phyloP scores from a whole-genome alignment of 2,329 filamentous ascomycete species.

The Paecilomyces variotii region DNA sequence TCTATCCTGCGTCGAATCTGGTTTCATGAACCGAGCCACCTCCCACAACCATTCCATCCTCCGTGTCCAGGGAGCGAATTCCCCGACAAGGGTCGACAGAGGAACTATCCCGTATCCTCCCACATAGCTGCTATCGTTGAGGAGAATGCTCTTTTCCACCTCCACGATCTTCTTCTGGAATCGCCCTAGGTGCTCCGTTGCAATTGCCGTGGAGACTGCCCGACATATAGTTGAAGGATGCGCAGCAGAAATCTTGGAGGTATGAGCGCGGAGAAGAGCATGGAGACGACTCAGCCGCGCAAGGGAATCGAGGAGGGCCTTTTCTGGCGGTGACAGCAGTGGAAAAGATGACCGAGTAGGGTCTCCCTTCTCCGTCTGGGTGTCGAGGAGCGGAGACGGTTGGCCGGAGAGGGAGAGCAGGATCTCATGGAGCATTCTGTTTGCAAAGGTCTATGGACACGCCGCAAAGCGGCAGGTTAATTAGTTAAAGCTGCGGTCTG shows the following conservation, averaged over 20 bases:
- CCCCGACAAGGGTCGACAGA: slow-evolving; percentile 70
- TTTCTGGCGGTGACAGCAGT: slow-evolving; percentile 66
- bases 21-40: slow-evolving; percentile 60
- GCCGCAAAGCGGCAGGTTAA: slow-evolving; percentile 1
- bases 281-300: slow-evolving; percentile 73
- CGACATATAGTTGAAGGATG: slow-evolving; percentile 80
- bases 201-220: slow-evolving; percentile 72
- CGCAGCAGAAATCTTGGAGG: slow-evolving; percentile 57
- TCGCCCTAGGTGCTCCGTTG: slow-evolving; percentile 62
- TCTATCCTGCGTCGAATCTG: slow-evolving; percentile 24
- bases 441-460: slow-evolving; percentile 11
- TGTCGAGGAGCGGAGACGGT: slow-evolving; percentile 74
- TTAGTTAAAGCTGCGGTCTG: background rate
- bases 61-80: slow-evolving; percentile 82
- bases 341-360: slow-evolving; percentile 43
- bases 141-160: slow-evolving; percentile 71
- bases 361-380: slow-evolving; percentile 40
- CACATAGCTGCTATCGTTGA: slow-evolving; percentile 68
- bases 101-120: slow-evolving; percentile 92
- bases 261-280: slow-evolving; percentile 59
- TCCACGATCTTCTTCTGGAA: slow-evolving; percentile 81
- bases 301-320: slow-evolving; percentile 68
- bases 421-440: slow-evolving; percentile 91
- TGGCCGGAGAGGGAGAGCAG: slow-evolving; percentile 92
- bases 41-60: slow-evolving; percentile 80